phyloP scores from a whole-genome alignment of 441 rosid species.

The Pelargonium australe region DNA sequence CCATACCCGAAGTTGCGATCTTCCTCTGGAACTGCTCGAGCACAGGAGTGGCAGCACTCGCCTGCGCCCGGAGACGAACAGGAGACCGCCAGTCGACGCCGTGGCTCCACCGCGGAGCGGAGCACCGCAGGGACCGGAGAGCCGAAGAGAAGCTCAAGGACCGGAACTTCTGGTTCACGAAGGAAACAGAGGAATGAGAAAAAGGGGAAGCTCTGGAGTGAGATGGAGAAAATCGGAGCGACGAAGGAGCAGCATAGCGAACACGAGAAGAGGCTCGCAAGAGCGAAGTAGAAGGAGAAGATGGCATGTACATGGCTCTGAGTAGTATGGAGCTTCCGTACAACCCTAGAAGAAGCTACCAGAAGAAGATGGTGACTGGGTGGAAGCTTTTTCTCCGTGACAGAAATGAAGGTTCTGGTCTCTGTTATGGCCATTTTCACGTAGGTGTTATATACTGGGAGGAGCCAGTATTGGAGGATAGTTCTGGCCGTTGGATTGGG shows the following conservation, averaged over 20 bases:
- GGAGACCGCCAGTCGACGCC: constrained; percentile 45
- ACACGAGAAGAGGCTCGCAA: constrained; percentile 18
- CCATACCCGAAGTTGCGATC: constrained; percentile 44
- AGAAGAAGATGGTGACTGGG: background rate
- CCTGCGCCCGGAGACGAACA: constrained; percentile 40
- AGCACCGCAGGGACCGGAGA: constrained; percentile 44
- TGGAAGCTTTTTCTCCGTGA: background rate
- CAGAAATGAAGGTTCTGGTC: constrained; percentile 1
- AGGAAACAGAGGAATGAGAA: constrained; percentile 23
- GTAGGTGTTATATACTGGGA: background rate
- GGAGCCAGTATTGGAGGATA: constrained; percentile 9
- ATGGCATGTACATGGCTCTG: constrained; percentile 26
- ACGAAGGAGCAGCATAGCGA: constrained; percentile 37
- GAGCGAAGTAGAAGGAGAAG: constrained; percentile 27
- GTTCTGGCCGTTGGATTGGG: constrained; percentile 15
- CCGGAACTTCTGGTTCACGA: constrained; percentile 29
- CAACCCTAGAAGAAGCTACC: background rate
- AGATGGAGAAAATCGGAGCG: constrained; percentile 24
- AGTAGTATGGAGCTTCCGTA: background rate
- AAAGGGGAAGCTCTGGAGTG: constrained; percentile 21
- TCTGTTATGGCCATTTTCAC: constrained; percentile 8
- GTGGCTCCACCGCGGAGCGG: constrained; percentile 48
- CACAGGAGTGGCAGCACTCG: constrained; percentile 32
- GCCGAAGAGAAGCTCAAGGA: constrained; percentile 44
- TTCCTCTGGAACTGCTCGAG: constrained; percentile 40